phyloP scores from a whole-genome alignment of 2,329 filamentous ascomycete species.

The Nemania bipapillata region DNA sequence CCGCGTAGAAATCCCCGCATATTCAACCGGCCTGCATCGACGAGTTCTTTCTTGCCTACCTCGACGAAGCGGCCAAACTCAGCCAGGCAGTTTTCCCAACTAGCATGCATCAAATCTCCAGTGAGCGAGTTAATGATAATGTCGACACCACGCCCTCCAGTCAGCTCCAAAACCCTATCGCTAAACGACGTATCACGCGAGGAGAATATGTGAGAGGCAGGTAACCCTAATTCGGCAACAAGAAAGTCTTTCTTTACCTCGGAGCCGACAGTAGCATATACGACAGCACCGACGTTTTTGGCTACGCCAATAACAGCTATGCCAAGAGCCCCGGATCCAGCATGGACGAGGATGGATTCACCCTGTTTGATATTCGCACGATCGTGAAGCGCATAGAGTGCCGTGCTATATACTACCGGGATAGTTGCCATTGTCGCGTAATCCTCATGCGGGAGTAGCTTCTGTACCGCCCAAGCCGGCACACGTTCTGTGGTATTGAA shows the following conservation, averaged over 20 bases:
- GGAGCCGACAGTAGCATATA: not conserved
- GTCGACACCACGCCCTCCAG: constrained; percentile 40
- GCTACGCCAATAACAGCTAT: not conserved
- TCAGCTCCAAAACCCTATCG: not conserved
- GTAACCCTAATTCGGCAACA: not conserved
- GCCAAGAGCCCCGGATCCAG: not conserved
- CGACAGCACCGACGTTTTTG: not conserved
- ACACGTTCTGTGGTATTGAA: not conserved
- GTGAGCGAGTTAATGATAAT: constrained; percentile 57
- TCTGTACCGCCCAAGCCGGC: not conserved
- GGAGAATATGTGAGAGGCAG: not conserved
- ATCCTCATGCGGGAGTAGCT: not conserved
- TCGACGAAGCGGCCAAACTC: constrained; percentile 17
- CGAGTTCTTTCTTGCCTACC: constrained; percentile 7
- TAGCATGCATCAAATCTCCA: constrained; percentile 52
- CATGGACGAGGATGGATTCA: not conserved
- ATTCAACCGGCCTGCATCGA: constrained; percentile 14
- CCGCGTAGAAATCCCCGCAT: constrained; percentile 7
- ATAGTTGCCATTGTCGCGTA: not conserved
- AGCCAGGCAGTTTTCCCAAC: constrained; percentile 43
- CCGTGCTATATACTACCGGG: not conserved
- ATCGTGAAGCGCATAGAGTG: not conserved
- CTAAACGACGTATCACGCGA: not conserved
- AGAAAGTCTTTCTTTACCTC: not conserved
- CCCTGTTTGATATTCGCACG: not conserved